Evolutionary conservation across 169 alveolate genomes (phyloP), one percentile per base, ranked within the genome.

Genomic region (Eimeria maxima): DNA sequence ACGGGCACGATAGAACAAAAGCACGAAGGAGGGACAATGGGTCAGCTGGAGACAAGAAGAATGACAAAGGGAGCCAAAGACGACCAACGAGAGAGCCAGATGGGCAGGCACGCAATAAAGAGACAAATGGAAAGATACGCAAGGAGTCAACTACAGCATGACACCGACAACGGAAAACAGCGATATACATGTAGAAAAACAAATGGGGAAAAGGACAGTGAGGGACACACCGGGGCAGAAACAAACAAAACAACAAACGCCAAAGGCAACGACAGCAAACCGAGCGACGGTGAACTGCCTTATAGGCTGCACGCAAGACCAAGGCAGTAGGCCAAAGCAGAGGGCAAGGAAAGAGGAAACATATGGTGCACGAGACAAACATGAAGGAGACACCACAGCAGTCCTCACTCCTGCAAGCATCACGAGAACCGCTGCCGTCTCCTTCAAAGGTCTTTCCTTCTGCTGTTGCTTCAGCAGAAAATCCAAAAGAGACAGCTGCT

Each of bases 401-500:
- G 18, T 18, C 14, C 84, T 74, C 50, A 74, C 84, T 13, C 53
- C 84, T 29, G 84, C 84, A 6, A 74, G 84, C 84, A 44, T 24
- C 45, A 74, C 53, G 24, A 74, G 84, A 33, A 27, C 20, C 6
- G 84, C 84, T 27, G 84, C 84, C 8, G 84, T 29, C 53, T 74
- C 84, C 45, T 42, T 27, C 11, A 44, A 24, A n/a, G 45, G 84
- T 50, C 57, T 22, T 4, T 29, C n/a, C 24, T 74, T 24, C 53
- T 44, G 55, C 53, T 74, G 57, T 20, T 3, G 45, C 22, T 42
- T 27, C 29, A 29, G 53, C 53, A 74, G 84, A 45, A 29, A 33
- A 6, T 74, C 84, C 84, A 74, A 14, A 44, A 74, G 84, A 22
- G 57, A 16, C 38, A 74, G 38, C 42, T 74, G 84, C 84, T 74